Evolutionary conservation across 2,329 filamentous ascomycete genomes (phyloP).

Genomic region (Verticillium isaacii): DNA sequence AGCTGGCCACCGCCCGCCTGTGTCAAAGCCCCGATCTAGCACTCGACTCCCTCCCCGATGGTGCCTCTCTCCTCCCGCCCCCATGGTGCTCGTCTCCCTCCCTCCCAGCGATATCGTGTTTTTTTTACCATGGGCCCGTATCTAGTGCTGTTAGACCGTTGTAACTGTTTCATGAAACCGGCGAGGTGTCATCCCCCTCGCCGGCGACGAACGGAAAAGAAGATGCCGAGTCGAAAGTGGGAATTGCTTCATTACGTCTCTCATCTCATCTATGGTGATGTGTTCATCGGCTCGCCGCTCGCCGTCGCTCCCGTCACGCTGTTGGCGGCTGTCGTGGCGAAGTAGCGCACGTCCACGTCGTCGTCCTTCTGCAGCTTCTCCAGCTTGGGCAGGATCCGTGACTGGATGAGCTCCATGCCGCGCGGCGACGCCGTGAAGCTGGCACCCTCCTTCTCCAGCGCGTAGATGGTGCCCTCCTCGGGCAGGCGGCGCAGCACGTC

Average conservation of each 20-base stretch:
- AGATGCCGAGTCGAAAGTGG: slow-evolving; percentile 15
- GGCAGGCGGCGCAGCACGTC: slow-evolving; percentile 88
- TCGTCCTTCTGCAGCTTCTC: slow-evolving; percentile 96
- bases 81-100: background rate
- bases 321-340: slow-evolving; percentile 83
- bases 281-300: slow-evolving; percentile 59
- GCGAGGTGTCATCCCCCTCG: background rate
- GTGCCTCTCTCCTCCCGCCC: background rate
- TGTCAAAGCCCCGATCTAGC: background rate
- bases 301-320: slow-evolving; percentile 40
- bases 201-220: background rate
- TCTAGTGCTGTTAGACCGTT: background rate
- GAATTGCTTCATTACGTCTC: slow-evolving; percentile 46
- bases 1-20: background rate
- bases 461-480: slow-evolving; percentile 78
- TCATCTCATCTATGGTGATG: slow-evolving; percentile 52
- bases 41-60: background rate
- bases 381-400: slow-evolving; percentile 81
- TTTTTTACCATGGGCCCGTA: background rate
- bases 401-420: slow-evolving; percentile 76
- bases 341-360: slow-evolving; percentile 97
- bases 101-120: background rate
- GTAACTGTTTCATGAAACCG: background rate
- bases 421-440: slow-evolving; percentile 61
- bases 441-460: slow-evolving; percentile 73